Conservation (phyloP, 2,329 filamentous ascomycete species). For the Trichoderma oligosporum region DNA sequence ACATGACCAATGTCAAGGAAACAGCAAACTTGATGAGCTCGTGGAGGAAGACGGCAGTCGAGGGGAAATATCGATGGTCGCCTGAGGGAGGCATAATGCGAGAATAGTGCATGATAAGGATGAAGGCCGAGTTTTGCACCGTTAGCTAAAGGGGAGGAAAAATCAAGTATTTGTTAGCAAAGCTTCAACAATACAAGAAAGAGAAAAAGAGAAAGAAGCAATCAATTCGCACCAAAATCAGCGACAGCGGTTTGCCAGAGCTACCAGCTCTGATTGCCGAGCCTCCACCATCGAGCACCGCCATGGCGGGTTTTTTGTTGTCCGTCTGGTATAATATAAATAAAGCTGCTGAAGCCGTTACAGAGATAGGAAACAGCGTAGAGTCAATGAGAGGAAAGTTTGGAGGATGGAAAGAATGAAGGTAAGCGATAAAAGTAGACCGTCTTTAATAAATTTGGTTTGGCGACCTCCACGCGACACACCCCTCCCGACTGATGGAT, state of each 20-base stretch:
- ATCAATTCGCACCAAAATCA: conserved; percentile 27
- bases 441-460: too few relatives aligned
- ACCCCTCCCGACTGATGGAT: neutral
- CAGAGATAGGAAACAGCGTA: too few relatives aligned
- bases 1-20: conserved; percentile 79
- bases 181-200: neutral
- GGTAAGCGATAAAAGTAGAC: too few relatives aligned
- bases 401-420: too few relatives aligned
- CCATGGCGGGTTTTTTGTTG: conserved; percentile 25
- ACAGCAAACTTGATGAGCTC: conserved; percentile 88
- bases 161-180: neutral
- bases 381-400: too few relatives aligned
- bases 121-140: conserved; percentile 70
- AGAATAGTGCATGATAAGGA: conserved; percentile 88
- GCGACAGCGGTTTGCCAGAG: conserved; percentile 25
- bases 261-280: conserved; percentile 16
- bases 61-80: conserved; percentile 86
- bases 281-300: conserved; percentile 19
- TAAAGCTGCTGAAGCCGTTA: too few relatives aligned
- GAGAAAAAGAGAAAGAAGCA: neutral
- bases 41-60: conserved; percentile 89
- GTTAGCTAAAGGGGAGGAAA: conserved; percentile 58
- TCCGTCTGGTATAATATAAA: too few relatives aligned
- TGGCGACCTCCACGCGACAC: conserved; percentile 3
- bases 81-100: conserved; percentile 82